Evolutionary conservation across 371 early-diverging fungal genomes (phyloP), one percentile per base, ranked within the genome.

Genomic region (Mortierella sp.): DNA sequence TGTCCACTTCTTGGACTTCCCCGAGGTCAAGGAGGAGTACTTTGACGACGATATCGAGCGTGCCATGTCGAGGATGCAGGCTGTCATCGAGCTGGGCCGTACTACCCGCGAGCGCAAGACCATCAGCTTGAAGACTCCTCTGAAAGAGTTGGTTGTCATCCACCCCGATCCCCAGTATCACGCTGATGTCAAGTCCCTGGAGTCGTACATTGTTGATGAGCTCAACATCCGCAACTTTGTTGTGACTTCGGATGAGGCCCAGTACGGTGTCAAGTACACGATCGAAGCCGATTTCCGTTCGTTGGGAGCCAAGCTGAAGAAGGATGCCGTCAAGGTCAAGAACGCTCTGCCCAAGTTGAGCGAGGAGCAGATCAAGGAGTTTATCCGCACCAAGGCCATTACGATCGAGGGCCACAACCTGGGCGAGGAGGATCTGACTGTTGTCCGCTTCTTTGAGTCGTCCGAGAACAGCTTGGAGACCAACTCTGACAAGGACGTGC

Each of bases 81-180:
- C 94, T 29, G 99, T 99, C 55, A 99, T 99, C 80, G 99, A 99
- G 82, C 90, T 97, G 64, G 99, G 99, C 43, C 95, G 99, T 70
- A 88, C 93, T 63, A 89, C 98, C 61, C 97, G 99, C 80, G 99
- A 99, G 87, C 93, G 95, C 87, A 93, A 96, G 85, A 95, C 89
- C 63, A 90, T 99, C 73, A 94, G 98, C 71, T 92, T 99, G 78
- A 99, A 99, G 95, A 99, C 97, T 39, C 99, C 99, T 22, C 88
- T 99, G 75, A 94, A 94, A 85, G 97, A 98, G 86, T 88, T 99
- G 63, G 95, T 97, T 37, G 95, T 99, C 64, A 93, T 99, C 78
- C 94, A 97, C 87, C 88, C 93, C 11, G 95, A 95, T 87, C 89
- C 94, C 61, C 92, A 96, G 87, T 97, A 94, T 90, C 95, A 93